Conservation (phyloP, 345 rosid genomes). For the Citrus unshiu region DNA sequence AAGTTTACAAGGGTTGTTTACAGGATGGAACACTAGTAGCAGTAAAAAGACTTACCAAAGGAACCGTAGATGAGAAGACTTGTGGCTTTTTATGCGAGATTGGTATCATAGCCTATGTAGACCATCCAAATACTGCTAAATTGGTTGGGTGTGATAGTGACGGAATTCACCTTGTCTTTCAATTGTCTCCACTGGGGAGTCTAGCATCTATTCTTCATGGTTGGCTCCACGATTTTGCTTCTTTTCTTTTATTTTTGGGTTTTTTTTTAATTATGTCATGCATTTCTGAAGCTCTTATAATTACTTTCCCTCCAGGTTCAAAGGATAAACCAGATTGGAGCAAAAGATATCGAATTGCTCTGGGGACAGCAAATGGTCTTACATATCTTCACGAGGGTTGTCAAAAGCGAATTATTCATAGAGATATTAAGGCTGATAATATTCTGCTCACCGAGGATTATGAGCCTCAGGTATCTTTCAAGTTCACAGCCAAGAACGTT, state of each 20-base stretch:
- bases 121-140: constrained; percentile 88
- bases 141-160: constrained; percentile 83
- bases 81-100: constrained; percentile 69
- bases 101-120: constrained; percentile 80
- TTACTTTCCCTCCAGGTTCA: constrained; percentile 41
- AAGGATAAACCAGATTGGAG: constrained; percentile 62
- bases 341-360: constrained; percentile 73
- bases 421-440: constrained; percentile 94
- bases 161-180: constrained; percentile 76
- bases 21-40: constrained; percentile 68
- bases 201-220: constrained; percentile 78
- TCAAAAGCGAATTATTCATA: constrained; percentile 83
- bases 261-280: not conserved
- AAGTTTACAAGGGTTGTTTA: constrained; percentile 73
- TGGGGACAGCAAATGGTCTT: constrained; percentile 83
- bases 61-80: constrained; percentile 66
- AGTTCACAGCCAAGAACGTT: constrained; percentile 8
- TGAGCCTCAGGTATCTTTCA: constrained; percentile 71
- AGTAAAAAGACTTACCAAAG: constrained; percentile 65
- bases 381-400: constrained; percentile 83
- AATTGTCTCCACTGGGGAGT: constrained; percentile 75
- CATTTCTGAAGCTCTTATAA: not conserved
- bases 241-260: not conserved
- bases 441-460: constrained; percentile 85
- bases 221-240: constrained; percentile 17